These are phyloP conservation scores for Coprinopsis marcescibilis DNA, from an alignment of 768 basidiomycete species.

Conservation along the genomic window DNA sequence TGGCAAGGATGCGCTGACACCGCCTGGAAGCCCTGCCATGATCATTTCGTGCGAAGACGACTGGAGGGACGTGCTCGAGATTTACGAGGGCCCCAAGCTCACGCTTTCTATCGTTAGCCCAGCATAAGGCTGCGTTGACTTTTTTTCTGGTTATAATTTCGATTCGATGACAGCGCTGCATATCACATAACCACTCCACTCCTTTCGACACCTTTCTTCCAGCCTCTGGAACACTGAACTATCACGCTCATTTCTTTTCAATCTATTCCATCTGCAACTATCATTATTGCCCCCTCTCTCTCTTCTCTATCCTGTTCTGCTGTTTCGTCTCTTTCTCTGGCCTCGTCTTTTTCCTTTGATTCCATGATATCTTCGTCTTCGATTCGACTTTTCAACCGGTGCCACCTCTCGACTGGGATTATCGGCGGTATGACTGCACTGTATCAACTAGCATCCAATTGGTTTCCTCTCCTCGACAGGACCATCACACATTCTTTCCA, in stretches of 20 bases:
- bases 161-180: background rate
- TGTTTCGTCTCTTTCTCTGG: background rate
- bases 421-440: too few species aligned
- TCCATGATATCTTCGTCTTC: background rate
- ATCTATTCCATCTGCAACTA: background rate
- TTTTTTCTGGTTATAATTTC: too few species aligned
- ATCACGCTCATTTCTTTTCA: background rate
- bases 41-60: slow-evolving; percentile 46
- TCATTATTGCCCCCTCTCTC: background rate
- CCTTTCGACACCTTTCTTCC: background rate
- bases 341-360: background rate
- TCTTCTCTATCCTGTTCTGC: background rate
- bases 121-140: background rate
- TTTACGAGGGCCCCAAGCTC: slow-evolving; percentile 46
- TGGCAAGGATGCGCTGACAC: slow-evolving; percentile 10
- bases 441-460: too few species aligned
- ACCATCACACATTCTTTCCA: too few species aligned
- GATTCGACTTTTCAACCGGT: too few species aligned
- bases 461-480: too few species aligned
- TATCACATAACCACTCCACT: background rate
- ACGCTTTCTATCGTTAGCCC: slow-evolving; percentile 50
- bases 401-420: too few species aligned
- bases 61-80: slow-evolving; percentile 48
- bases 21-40: slow-evolving; percentile 4
- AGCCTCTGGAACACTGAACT: too few species aligned